Percentiles rank a stretch among this genome's conserved stretches.
phyloP scores from a whole-genome alignment of 2,329 filamentous ascomycete genomes.

The Fusarium phyllophilum region DNA sequence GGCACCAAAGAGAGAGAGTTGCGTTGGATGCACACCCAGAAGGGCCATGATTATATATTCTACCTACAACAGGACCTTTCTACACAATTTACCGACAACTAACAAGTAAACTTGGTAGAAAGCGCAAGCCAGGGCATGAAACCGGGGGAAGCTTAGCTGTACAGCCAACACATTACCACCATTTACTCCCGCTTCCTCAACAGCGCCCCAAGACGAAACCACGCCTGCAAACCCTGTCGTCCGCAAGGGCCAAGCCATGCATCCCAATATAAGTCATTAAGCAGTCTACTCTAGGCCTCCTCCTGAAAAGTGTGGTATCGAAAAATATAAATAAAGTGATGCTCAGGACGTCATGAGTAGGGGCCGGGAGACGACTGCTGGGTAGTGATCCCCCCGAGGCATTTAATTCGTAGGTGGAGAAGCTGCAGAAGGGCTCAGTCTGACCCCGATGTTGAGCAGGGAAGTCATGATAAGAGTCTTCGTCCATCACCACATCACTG shows the following conservation, averaged over 20 bases:
- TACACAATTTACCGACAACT: constrained; percentile 16
- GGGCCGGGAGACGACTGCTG: constrained; percentile 17
- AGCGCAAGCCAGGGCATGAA: constrained; percentile 23
- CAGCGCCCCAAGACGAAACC: constrained; percentile 13
- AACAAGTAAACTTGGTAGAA: constrained; percentile 15
- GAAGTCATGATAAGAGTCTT: constrained; percentile 25
- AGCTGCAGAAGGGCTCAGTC: constrained; percentile 14
- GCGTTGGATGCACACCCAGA: not conserved
- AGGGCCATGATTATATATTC: constrained; percentile 40
- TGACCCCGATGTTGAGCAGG: constrained; percentile 22
- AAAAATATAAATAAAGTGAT: constrained; percentile 44
- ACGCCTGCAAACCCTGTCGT: constrained; percentile 7
- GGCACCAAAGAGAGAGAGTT: not conserved
- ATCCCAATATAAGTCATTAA: constrained; percentile 43
- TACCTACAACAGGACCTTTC: constrained; percentile 40
- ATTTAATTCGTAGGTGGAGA: constrained; percentile 16
- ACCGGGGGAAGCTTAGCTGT: constrained; percentile 15
- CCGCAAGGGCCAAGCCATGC: constrained; percentile 22
- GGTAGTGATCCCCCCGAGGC: constrained; percentile 7
- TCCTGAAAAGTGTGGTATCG: constrained; percentile 51
- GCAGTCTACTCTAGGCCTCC: constrained; percentile 50
- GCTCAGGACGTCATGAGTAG: constrained; percentile 30
- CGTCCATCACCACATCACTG: constrained; percentile 56
- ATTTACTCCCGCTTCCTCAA: constrained; percentile 27
- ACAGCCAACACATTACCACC: constrained; percentile 12